These are phyloP conservation scores for Pestalotiopsis sp. DNA, from an alignment of 2,329 filamentous ascomycete genomes.

Conservation along the genomic window DNA sequence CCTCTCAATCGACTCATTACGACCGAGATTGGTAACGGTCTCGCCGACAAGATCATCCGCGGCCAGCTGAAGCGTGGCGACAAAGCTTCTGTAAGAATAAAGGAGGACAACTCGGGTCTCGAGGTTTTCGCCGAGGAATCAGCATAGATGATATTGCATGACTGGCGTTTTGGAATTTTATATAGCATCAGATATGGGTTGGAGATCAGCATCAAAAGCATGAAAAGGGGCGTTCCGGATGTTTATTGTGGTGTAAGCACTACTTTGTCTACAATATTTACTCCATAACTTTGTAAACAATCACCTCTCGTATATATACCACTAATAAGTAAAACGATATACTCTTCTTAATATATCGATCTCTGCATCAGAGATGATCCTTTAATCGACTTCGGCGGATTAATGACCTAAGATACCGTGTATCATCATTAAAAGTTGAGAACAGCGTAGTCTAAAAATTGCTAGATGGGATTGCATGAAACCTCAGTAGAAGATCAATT, in stretches of 20 bases:
- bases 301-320: neutral
- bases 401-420: too few species aligned
- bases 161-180: neutral
- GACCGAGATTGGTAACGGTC: slow-evolving; percentile 82
- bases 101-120: slow-evolving; percentile 59
- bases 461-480: too few species aligned
- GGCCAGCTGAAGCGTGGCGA: slow-evolving; percentile 79
- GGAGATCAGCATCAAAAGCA: neutral
- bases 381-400: too few species aligned
- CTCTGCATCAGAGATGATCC: neutral
- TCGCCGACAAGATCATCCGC: slow-evolving; percentile 90
- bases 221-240: neutral
- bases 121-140: slow-evolving; percentile 39
- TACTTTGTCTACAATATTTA: neutral
- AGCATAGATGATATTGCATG: neutral
- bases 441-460: too few species aligned
- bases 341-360: neutral
- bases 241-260: neutral
- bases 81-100: slow-evolving; percentile 68
- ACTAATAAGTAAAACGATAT: neutral
- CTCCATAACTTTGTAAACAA: neutral
- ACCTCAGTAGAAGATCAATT: too few species aligned
- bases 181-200: too few species aligned
- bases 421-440: too few species aligned
- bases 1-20: slow-evolving; percentile 89